These are phyloP conservation scores for Coniochaeta ligniaria DNA, from an alignment of 2,329 filamentous ascomycete genomes.

Conservation along the genomic window DNA sequence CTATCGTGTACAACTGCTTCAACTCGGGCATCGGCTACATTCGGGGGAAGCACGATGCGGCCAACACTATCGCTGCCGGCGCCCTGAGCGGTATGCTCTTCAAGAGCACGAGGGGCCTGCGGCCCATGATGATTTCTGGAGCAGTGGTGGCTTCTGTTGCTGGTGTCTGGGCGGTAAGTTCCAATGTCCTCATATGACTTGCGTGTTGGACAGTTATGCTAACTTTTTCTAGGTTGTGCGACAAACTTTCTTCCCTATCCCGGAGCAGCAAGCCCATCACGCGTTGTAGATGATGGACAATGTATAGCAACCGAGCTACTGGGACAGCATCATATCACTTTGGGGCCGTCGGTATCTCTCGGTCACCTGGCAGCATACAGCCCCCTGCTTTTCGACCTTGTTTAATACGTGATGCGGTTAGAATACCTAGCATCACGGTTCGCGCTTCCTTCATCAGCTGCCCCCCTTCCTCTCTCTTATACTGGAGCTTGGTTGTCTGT, in stretches of 20 bases:
- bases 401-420: background rate
- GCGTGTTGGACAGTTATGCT: constrained; percentile 6
- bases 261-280: constrained; percentile 16
- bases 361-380: background rate
- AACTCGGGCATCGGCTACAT: constrained; percentile 77
- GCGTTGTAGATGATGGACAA: background rate
- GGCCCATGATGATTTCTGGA: constrained; percentile 92
- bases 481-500: constrained; percentile 2
- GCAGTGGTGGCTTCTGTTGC: constrained; percentile 82
- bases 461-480: background rate
- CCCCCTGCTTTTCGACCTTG: background rate
- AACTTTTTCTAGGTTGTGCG: constrained; percentile 19
- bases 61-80: constrained; percentile 82
- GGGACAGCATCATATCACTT: background rate
- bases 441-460: background rate
- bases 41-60: constrained; percentile 80
- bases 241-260: constrained; percentile 33
- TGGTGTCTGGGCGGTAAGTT: constrained; percentile 79
- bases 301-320: background rate
- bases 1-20: constrained; percentile 91
- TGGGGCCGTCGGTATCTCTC: background rate
- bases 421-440: background rate
- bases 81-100: constrained; percentile 88
- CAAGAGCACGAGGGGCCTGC: constrained; percentile 85
- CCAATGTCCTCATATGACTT: background rate